Evolutionary conservation across 441 rosid species (phyloP).

Genomic region (Populus hybrid): DNA sequence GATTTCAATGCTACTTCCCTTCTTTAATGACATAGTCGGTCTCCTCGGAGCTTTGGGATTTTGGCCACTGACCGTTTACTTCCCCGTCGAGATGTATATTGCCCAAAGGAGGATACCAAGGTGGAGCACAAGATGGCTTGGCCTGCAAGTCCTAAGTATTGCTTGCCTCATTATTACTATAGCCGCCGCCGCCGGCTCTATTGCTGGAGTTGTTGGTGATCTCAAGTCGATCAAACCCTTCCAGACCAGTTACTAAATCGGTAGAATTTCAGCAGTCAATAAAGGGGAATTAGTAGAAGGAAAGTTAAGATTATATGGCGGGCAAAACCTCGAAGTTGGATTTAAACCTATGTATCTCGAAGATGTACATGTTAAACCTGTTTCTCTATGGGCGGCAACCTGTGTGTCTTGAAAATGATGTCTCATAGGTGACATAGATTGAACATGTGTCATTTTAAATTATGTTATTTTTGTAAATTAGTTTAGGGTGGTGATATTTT

Average conservation of each 20-base stretch:
- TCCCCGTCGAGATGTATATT: conserved; percentile 84
- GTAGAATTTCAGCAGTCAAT: background rate
- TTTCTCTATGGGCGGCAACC: too few species aligned
- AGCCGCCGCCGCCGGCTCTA: conserved; percentile 71
- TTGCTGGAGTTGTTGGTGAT: conserved; percentile 59
- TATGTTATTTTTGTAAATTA: too few species aligned
- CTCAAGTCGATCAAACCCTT: conserved; percentile 69
- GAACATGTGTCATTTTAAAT: too few species aligned
- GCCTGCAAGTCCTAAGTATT: conserved; percentile 55
- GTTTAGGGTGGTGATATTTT: too few species aligned
- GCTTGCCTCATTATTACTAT: conserved; percentile 59
- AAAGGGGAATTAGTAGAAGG: background rate
- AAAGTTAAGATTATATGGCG: too few species aligned
- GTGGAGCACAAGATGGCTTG: conserved; percentile 72
- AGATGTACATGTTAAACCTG: too few species aligned
- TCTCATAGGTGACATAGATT: too few species aligned
- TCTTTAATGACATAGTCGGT: conserved; percentile 71
- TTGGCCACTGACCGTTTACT: conserved; percentile 83
- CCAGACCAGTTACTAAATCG: conserved; percentile 31
- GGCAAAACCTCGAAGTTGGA: too few species aligned
- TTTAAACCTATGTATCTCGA: too few species aligned
- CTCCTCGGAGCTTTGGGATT: conserved; percentile 81
- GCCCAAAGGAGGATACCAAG: conserved; percentile 57
- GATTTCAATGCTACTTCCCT: conserved; percentile 80
- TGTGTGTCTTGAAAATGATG: too few species aligned